Base-by-base conservation (phyloP, 805 yeast species). In the Hanseniaspora vineae region DNA sequence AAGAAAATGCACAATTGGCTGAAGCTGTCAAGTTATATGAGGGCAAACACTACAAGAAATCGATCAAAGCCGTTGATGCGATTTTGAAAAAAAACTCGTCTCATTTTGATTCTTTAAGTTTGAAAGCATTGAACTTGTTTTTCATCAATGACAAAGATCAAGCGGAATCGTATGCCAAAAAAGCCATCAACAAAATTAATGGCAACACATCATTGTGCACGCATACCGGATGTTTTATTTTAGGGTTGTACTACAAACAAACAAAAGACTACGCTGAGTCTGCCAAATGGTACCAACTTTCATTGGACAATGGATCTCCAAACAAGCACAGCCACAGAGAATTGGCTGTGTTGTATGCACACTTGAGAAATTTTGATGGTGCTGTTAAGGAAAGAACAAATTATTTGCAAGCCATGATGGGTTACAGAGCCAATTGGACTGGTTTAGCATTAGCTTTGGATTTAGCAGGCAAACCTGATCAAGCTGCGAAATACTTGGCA, bases 351-450 rank as follows among this genome's bases (percentile, higher is more conserved):
- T 72, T 86, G 65, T 90, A 89, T 58, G 68, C 84, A 31, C 97
- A 92, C 57, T 70, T 73, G 52, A 78, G 96, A 51, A 89, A 86
- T 58, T 86, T 69, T 60, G 76, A 75, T 55, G 72, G 72, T 20
- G 71, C 83, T 51, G 71, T 76, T 4, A 75, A 67, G 11, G 75
- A 90, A 1, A 75, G 97, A 56, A 78, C 76, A 50, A 70, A 72
- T 37, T 80, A 78, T 56, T 72, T 92, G 63, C 84, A 82, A 56
- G 73, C 75, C 23, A 81, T 76, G 55, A 79, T 92, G 11, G 95
- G 95, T 0, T 84, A 78, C 60, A 75, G 96, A 53, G 88, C 90
- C 51, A 84, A 86, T 59, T 89, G 96, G 96, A 84, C 95, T 1
- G 81, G 82, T 0, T 71, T 84, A 46, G 96, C 95, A 1, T 72